Base-by-base conservation (phyloP, 2,329 filamentous ascomycete genomes). In the Diaporthe citrichinensis region DNA sequence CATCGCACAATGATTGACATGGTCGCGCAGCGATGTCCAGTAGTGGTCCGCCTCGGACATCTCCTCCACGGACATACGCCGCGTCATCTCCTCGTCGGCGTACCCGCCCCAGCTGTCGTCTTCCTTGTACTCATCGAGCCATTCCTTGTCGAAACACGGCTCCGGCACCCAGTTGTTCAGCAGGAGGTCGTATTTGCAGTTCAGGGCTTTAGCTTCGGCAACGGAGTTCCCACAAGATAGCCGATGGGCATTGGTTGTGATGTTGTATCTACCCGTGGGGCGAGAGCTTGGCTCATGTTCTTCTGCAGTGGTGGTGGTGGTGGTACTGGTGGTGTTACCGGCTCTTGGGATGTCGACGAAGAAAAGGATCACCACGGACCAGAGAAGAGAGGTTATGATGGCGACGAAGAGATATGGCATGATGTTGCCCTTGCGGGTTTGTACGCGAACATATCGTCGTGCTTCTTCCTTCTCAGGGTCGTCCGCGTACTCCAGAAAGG, bases 1-100 rank as follows among this genome's bases (percentile, higher is more conserved):
- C 55, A 79, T 77, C 15, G 78, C 79, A 71, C 80, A 81, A 77
- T 81, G 80, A 46, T 80, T 79, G 49, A 81, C 76, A 65, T 81
- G 80, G 39, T 81, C 80, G 1, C 80, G 78, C 1, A 75, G 73
- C 0, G 77, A 78, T 0, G 79, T 81, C 59, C 74, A 81, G 71
- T 81, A 81, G 36, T 76, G 76, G 57, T 77, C 78, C 17, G 59
- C 25, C 44, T 79, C 78, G 8, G 74, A 72, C 80, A 81, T 80
- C 23, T 79, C 78, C 12, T 76, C 76, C 17, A 79, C 72, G 10
- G 71, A 75, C 7, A 80, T 62, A 4, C 53, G 74, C 34, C 75
- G 75, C 20, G 80, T 80, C 76, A 79, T 75, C 12, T 75, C 77
- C n/a, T 76, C 76, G 72, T 81, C 80, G 17, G 76, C 75, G 55